These are phyloP conservation scores for Penicillium turbatum DNA, from an alignment of 495 filamentous ascomycete genomes.

Conservation along the genomic window DNA sequence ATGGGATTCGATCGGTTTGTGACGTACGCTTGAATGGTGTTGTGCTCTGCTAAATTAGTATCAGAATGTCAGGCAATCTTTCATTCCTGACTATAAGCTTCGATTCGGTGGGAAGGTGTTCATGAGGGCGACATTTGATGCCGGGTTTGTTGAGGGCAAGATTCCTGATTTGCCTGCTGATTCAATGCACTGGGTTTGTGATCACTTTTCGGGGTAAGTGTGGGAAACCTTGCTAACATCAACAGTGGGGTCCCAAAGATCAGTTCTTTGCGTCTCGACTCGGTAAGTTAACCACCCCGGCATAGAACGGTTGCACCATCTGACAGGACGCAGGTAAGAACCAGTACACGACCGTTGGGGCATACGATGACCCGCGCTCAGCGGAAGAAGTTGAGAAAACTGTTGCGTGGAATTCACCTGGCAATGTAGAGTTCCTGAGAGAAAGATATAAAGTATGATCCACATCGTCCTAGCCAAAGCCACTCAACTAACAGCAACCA, in stretches of 20 bases:
- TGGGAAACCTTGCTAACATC: not conserved
- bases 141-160: slow-evolving; percentile 32
- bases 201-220: not conserved
- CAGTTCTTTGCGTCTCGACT: slow-evolving; percentile 47
- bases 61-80: slow-evolving; percentile 31
- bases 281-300: too few species aligned
- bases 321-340: slow-evolving; percentile 23
- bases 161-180: slow-evolving; percentile 41
- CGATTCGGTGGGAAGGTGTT: slow-evolving; percentile 44
- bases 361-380: slow-evolving; percentile 37
- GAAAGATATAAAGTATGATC: slow-evolving; percentile 29
- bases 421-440: slow-evolving; percentile 35
- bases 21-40: not conserved
- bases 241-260: slow-evolving; percentile 41
- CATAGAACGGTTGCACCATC: not conserved
- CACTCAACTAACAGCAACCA: not conserved
- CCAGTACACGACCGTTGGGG: slow-evolving; percentile 47
- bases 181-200: slow-evolving; percentile 43
- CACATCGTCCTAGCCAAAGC: not conserved
- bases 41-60: not conserved
- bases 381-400: slow-evolving; percentile 34
- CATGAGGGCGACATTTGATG: slow-evolving; percentile 45
- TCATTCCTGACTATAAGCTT: slow-evolving; percentile 38
- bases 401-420: slow-evolving; percentile 38
- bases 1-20: slow-evolving; percentile 35